A percentile compares a stretch with the other conserved stretches of the same genome.
These are phyloP conservation scores for Erigeron canadensis DNA, from an alignment of 129 eudicot species.

Conservation along the genomic window DNA sequence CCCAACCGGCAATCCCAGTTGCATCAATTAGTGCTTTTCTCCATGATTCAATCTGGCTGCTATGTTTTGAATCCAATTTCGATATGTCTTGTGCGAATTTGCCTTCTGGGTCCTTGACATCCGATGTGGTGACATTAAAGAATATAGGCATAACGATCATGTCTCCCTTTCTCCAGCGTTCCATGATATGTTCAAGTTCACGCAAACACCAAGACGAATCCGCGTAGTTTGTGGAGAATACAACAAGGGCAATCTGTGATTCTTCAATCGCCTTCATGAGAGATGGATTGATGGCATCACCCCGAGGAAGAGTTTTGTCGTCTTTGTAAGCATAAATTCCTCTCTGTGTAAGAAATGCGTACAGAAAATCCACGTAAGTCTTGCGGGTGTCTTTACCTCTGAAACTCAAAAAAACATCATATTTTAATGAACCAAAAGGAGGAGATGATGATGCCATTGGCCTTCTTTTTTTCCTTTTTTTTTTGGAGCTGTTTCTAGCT, in stretches of 20 bases:
- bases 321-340: neutral
- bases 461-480: too few species aligned
- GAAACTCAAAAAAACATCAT: neutral
- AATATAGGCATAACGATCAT: neutral
- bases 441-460: too few species aligned
- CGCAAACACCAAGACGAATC: neutral
- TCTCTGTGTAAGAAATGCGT: neutral
- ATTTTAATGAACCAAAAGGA: too few species aligned
- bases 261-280: slow-evolving; percentile 12
- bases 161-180: neutral
- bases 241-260: neutral
- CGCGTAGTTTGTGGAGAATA: neutral
- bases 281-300: slow-evolving; percentile 4
- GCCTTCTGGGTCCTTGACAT: neutral
- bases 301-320: neutral
- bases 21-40: neutral
- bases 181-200: too few species aligned
- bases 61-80: neutral
- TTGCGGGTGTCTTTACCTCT: neutral
- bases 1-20: neutral
- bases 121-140: neutral
- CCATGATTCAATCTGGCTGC: slow-evolving; percentile 1
- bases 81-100: neutral
- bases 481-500: too few species aligned
- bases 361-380: neutral